Percentiles rank a stretch among this genome's conserved stretches.
Evolutionary conservation across 2,329 filamentous ascomycete species (phyloP).

Genomic region (Neocucurbitaria cava): DNA sequence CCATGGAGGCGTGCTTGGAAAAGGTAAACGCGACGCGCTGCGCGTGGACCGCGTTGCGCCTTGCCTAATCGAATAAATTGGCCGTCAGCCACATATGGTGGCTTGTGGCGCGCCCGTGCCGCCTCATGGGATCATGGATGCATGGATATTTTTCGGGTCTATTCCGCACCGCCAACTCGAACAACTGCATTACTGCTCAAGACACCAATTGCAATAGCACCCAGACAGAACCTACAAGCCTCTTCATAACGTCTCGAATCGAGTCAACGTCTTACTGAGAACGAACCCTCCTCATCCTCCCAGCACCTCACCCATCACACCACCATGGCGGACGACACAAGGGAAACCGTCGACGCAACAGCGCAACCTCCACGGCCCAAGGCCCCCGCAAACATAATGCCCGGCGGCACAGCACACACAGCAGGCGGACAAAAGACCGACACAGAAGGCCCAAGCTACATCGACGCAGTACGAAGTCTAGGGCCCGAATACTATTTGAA

Average conservation of each 20-base stretch:
- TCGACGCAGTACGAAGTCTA: conserved; percentile 71
- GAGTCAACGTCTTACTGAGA: neutral
- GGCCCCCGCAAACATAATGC: conserved; percentile 51
- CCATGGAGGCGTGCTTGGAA: conserved; percentile 3
- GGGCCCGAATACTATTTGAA: conserved; percentile 72
- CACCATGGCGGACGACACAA: conserved; percentile 57
- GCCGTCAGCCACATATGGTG: conserved; percentile 30
- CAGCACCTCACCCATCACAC: conserved; percentile 21
- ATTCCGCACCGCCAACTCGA: conserved; percentile 24
- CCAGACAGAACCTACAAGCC: neutral
- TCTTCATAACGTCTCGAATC: neutral
- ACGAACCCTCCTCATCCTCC: neutral
- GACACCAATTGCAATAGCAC: neutral
- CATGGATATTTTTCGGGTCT: conserved; percentile 30
- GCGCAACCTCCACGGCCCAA: conserved; percentile 26
- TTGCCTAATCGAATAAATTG: conserved; percentile 34
- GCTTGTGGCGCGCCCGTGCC: no score
- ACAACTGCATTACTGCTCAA: conserved; percentile 5
- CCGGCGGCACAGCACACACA: conserved; percentile 65
- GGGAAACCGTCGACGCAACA: conserved; percentile 37
- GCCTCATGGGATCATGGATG: conserved; percentile 24
- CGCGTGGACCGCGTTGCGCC: conserved; percentile 27
- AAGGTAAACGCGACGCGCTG: conserved; percentile 29
- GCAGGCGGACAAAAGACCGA: conserved; percentile 60
- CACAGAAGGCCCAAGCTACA: conserved; percentile 48